These are phyloP conservation scores for Panicum miliaceum DNA, from an alignment of 176 grass and related monocot species.

Conservation along the genomic window DNA sequence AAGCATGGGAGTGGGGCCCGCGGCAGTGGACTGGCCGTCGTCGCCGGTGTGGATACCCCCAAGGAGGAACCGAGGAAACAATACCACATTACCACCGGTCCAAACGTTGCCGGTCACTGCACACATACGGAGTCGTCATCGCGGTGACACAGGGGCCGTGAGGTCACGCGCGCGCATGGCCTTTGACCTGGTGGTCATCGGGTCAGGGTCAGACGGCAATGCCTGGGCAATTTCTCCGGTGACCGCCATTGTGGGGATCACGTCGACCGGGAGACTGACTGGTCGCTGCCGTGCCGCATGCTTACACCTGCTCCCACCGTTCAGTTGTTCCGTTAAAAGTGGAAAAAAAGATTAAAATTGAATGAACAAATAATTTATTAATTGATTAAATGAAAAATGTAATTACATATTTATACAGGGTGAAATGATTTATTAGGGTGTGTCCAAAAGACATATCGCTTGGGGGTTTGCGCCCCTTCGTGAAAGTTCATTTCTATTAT, in stretches of 20 bases:
- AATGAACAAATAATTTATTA: no score
- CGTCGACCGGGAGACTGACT: slow-evolving; percentile 7
- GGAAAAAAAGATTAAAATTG: no score
- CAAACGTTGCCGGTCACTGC: background rate
- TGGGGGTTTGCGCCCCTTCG: no score
- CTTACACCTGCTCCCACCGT: no score
- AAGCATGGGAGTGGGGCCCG: background rate
- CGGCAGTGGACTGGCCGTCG: slow-evolving; percentile 4
- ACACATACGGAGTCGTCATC: slow-evolving; percentile 35
- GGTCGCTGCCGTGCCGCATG: background rate
- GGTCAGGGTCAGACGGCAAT: background rate
- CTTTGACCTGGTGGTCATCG: slow-evolving; percentile 36
- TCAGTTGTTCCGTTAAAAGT: no score
- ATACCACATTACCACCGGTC: background rate
- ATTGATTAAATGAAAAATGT: no score
- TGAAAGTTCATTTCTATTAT: no score
- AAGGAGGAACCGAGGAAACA: background rate
- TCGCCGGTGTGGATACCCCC: background rate
- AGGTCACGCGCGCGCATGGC: slow-evolving; percentile 20
- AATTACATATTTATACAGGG: no score
- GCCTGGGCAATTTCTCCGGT: slow-evolving; percentile 34
- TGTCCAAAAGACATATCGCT: no score
- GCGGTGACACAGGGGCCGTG: slow-evolving; percentile 36
- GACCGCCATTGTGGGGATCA: background rate
- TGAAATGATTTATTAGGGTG: no score